Evolutionary conservation across 768 basidiomycete species (phyloP).

Genomic region (Boletus reticulatus): DNA sequence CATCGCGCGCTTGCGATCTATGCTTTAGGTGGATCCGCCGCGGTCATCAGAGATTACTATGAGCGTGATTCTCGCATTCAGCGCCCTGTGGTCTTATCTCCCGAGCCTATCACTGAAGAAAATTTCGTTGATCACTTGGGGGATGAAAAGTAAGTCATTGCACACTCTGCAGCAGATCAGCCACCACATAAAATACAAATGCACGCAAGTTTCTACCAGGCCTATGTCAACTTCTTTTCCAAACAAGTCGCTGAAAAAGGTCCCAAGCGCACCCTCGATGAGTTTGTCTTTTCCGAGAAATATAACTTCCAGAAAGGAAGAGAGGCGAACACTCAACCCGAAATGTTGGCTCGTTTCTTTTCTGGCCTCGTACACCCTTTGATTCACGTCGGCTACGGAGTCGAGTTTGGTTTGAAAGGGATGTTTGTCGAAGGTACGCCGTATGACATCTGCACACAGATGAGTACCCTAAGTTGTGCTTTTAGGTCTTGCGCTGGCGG

Average conservation of each 20-base stretch:
- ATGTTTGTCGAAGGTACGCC: conserved; percentile 57
- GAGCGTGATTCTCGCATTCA: conserved; percentile 18
- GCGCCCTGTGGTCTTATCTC: conserved; percentile 22
- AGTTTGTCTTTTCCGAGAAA: conserved; percentile 31
- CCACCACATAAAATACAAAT: too few species aligned
- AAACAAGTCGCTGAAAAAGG: conserved; percentile 17
- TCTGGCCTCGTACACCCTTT: conserved; percentile 57
- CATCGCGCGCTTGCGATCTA: conserved; percentile 32
- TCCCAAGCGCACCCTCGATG: conserved; percentile 15
- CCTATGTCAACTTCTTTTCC: conserved; percentile 28
- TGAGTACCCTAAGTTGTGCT: not conserved
- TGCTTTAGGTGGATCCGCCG: conserved; percentile 24
- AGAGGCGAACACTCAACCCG: conserved; percentile 33
- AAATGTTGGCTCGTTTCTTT: conserved; percentile 52
- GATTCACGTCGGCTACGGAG: conserved; percentile 60
- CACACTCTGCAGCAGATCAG: too few species aligned
- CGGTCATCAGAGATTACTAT: conserved; percentile 27
- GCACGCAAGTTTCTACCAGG: conserved; percentile 22
- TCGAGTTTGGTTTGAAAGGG: conserved; percentile 62
- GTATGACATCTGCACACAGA: not conserved
- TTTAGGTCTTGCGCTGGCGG: conserved; percentile 25
- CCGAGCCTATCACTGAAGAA: conserved; percentile 20
- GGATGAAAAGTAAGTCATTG: conserved; percentile 22
- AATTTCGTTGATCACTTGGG: conserved; percentile 25
- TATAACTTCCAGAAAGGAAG: conserved; percentile 22